Percentiles rank a stretch among this genome's conserved stretches.
phyloP scores from a whole-genome alignment of 2,329 filamentous ascomycete species.

The Pseudocercospora vitis region DNA sequence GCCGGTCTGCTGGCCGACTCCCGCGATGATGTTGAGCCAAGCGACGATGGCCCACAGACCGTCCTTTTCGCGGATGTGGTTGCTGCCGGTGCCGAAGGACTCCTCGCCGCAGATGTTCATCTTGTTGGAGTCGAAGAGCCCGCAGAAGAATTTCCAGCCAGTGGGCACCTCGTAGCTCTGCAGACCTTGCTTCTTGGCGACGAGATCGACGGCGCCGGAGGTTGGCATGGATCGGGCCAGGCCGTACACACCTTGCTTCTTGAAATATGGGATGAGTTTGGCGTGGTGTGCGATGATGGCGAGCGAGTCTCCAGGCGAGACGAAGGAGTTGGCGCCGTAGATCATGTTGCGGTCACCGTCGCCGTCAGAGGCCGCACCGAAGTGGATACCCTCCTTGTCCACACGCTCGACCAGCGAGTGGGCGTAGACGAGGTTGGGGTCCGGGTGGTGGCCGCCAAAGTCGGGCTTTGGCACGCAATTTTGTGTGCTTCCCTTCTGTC shows the following conservation, averaged over 20 bases:
- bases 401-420: constrained; percentile 92
- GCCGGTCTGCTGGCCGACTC: constrained; percentile 77
- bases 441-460: constrained; percentile 95
- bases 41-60: constrained; percentile 96
- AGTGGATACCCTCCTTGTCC: constrained; percentile 87
- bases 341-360: constrained; percentile 99
- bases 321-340: constrained; percentile 93
- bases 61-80: constrained; percentile 99
- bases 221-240: constrained; percentile 98
- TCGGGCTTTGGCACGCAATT: constrained; percentile 91
- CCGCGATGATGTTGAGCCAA: constrained; percentile 98
- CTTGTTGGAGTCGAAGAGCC: constrained; percentile 90
- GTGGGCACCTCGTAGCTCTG: constrained; percentile 95
- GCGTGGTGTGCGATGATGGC: constrained; percentile 98
- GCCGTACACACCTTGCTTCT: constrained; percentile 93
- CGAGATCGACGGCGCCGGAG: constrained; percentile 89
- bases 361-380: constrained; percentile 93
- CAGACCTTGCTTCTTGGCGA: constrained; percentile 90
- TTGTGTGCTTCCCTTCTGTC: constrained; percentile 77
- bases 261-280: constrained; percentile 95
- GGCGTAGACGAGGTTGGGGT: constrained; percentile 96
- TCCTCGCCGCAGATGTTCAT: constrained; percentile 98
- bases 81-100: constrained; percentile 95
- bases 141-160: constrained; percentile 99
- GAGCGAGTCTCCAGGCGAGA: constrained; percentile 93